Evolutionary conservation across 2,329 filamentous ascomycete genomes (phyloP).

Genomic region (Raffaelea ambrosiae): DNA sequence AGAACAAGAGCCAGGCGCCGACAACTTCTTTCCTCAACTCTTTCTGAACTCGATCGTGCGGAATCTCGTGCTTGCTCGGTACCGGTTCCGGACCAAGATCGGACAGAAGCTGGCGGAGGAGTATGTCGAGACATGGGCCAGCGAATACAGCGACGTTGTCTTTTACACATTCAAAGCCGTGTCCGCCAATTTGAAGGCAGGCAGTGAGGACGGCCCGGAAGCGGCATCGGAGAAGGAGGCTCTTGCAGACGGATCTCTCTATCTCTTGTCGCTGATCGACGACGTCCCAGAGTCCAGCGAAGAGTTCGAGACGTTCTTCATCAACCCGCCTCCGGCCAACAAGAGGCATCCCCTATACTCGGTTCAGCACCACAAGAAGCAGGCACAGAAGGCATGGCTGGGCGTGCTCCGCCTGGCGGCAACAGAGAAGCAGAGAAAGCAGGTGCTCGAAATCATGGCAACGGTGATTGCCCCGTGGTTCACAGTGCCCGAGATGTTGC

Average conservation of each 20-base stretch:
- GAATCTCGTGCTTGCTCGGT: constrained; percentile 45
- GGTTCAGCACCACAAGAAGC: constrained; percentile 63
- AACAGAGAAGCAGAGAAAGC: constrained; percentile 67
- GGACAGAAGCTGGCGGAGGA: constrained; percentile 48
- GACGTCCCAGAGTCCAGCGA: constrained; percentile 58
- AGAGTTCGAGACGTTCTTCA: constrained; percentile 62
- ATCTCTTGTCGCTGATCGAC: constrained; percentile 59
- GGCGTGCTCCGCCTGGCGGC: constrained; percentile 61
- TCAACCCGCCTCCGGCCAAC: constrained; percentile 51
- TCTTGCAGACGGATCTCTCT: constrained; percentile 43
- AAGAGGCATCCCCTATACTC: constrained; percentile 59
- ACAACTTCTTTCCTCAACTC: constrained; percentile 57
- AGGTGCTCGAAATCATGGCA: constrained; percentile 65
- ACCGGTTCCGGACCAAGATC: constrained; percentile 1
- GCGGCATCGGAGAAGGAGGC: constrained; percentile 6
- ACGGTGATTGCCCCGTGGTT: constrained; percentile 84
- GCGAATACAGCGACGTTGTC: constrained; percentile 74
- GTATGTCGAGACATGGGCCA: constrained; percentile 70
- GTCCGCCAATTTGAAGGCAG: background rate
- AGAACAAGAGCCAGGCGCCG: background rate
- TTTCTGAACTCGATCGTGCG: constrained; percentile 58
- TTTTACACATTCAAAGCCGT: constrained; percentile 73
- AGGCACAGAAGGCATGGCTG: constrained; percentile 82
- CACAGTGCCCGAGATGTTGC: constrained; percentile 74
- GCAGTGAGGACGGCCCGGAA: background rate